Evolutionary conservation across 805 yeast species (phyloP).

Genomic region (Ogataea methylovora): DNA sequence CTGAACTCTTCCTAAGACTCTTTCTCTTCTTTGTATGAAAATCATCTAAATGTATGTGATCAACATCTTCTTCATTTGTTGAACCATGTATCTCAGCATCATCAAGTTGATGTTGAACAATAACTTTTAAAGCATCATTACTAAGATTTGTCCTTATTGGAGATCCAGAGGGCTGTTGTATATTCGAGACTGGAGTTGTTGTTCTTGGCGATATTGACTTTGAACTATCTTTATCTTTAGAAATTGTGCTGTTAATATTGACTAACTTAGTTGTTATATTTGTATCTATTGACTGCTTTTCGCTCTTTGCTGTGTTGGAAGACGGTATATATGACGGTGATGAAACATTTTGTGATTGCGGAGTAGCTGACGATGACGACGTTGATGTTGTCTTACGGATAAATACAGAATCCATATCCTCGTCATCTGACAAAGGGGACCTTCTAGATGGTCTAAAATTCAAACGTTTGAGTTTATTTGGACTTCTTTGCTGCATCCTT

Average conservation of each 20-base stretch:
- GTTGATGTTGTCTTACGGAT: background rate
- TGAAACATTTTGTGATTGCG: background rate
- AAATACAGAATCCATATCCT: conserved; percentile 3
- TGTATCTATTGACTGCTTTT: background rate
- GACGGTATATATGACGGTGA: background rate
- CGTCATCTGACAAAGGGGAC: conserved; percentile 22
- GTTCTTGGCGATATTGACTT: background rate
- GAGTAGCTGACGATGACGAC: background rate
- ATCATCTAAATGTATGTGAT: background rate
- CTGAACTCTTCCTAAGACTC: background rate
- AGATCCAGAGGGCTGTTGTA: background rate
- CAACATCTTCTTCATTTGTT: background rate
- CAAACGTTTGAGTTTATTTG: conserved; percentile 1
- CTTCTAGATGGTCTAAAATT: conserved; percentile 19
- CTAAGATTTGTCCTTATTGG: too few relatives aligned
- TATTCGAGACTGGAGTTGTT: background rate
- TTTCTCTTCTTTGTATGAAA: background rate
- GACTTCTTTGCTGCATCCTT: background rate
- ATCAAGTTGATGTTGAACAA: background rate
- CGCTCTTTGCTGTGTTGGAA: background rate
- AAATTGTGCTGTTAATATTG: too few relatives aligned
- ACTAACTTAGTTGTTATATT: background rate
- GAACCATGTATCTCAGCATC: too few relatives aligned
- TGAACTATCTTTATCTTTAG: background rate
- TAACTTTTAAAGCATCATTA: too few relatives aligned